phyloP scores from a whole-genome alignment of 306 rosid genomes.

The Bauhinia variegata region DNA sequence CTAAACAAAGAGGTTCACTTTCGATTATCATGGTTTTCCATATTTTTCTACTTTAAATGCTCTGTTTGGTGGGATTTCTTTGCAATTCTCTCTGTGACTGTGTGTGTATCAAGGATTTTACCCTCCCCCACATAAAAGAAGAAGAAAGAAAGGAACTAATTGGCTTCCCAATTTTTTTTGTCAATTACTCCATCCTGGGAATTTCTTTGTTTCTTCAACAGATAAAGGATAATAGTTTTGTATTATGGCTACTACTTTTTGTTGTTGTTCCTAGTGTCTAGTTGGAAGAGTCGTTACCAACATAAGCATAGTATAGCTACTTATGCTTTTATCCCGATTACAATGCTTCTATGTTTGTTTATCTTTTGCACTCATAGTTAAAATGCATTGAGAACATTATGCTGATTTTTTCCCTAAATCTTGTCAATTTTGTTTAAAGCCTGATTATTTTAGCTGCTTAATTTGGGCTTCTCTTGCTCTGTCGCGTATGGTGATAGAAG shows the following conservation, averaged over 20 bases:
- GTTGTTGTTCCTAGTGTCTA: background rate
- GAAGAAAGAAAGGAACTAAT: too few species aligned
- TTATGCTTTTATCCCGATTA: background rate
- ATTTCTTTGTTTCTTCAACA: background rate
- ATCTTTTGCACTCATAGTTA: background rate
- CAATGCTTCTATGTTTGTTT: background rate
- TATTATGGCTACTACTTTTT: background rate
- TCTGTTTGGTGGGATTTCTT: background rate
- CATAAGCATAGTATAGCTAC: background rate
- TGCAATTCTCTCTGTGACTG: too few species aligned
- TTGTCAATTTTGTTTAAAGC: background rate
- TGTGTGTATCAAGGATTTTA: background rate
- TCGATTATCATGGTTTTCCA: background rate
- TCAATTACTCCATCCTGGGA: too few species aligned
- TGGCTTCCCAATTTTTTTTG: background rate
- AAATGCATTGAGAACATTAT: background rate
- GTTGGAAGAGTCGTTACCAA: background rate
- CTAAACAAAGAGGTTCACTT: constrained; percentile 48
- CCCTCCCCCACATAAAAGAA: background rate
- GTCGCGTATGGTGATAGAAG: background rate
- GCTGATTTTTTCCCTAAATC: background rate
- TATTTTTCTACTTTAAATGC: background rate
- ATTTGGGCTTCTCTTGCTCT: background rate
- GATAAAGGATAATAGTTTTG: background rate
- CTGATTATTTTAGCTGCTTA: background rate